Evolutionary conservation across 2,329 filamentous ascomycete genomes (phyloP).

Genomic region (Periconia macrospinosa): DNA sequence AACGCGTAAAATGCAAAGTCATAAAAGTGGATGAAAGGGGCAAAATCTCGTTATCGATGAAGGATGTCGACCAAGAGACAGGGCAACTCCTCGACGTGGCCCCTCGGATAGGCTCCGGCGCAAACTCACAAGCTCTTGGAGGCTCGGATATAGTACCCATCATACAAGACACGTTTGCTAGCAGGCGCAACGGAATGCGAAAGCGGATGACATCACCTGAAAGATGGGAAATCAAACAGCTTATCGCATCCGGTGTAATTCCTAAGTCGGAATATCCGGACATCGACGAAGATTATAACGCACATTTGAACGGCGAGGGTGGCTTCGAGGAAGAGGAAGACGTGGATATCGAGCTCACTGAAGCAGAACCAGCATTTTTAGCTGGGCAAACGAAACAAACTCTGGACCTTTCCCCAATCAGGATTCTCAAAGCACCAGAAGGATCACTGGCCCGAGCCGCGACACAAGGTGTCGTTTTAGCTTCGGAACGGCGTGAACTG

Average conservation of each 20-base stretch:
- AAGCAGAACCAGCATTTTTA: conserved; percentile 95
- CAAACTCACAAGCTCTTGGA: conserved; percentile 83
- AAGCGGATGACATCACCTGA: conserved; percentile 97
- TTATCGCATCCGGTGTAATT: conserved; percentile 92
- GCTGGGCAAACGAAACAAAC: conserved; percentile 96
- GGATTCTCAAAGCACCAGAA: conserved; percentile 95
- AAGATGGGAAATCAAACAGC: conserved; percentile 93
- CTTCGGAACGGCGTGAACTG: conserved; percentile 87
- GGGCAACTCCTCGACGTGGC: conserved; percentile 82
- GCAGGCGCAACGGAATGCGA: conserved; percentile 58
- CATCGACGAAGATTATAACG: conserved; percentile 90
- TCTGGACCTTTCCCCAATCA: conserved; percentile 89
- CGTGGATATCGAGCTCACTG: conserved; percentile 92
- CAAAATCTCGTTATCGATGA: conserved; percentile 90
- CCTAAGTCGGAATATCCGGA: conserved; percentile 94
- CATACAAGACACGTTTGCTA: conserved; percentile 62
- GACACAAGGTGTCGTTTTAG: conserved; percentile 85
- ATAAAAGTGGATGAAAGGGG: conserved; percentile 75
- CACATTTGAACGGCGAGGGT: conserved; percentile 80
- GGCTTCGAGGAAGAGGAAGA: conserved; percentile 94
- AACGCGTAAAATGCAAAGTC: conserved; percentile 91
- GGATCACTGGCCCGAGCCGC: conserved; percentile 97
- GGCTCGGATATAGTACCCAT: conserved; percentile 63
- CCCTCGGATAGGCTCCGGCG: conserved; percentile 78
- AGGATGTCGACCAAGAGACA: conserved; percentile 89